Base-by-base conservation (phyloP, 2,329 filamentous ascomycete species). In the Venturia pyrina region DNA sequence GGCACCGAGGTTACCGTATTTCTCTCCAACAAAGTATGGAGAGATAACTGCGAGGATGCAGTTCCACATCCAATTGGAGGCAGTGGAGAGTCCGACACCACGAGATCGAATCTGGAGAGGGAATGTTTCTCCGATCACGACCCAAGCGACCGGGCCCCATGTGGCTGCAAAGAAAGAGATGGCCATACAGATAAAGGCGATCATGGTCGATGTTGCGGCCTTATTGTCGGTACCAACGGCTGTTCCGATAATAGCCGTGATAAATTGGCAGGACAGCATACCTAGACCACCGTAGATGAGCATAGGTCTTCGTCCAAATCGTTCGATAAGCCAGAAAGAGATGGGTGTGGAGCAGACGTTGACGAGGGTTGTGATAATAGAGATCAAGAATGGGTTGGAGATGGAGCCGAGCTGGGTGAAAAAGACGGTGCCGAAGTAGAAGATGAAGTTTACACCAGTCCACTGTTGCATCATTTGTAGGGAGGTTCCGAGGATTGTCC, bases 1-100 rank as follows among this genome's bases (percentile, higher is more conserved):
- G 68, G 76, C 68, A 34, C 76, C 75, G 1, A 84, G 77, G 72
- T 82, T 77, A 69, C 86, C 87, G 68, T 83, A 77, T 68, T 84
- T 79, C 50, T 76, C 71, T 43, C 84, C 85, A 43, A 89, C 83
- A 77, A 90, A 87, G 82, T 88, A 90, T 19, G 88, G 87, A 8
- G 85, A 89, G 77, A 91, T 89, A 75, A 91, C 83, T 67, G 85
- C 82, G 70, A 86, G 85, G 75, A 83, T 66, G 7, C 41, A 91
- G 81, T 92, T 95, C 90, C 90, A 95, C 69, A 95, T 84, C 91
- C 91, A 96, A 85, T 96, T 96, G 75, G 88, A 91, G 68, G 91
- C 89, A 7, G 92, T 96, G 53, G 91, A 93, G 60, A 96, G 83
- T 71, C 85, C 91, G 67, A 96, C 91, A 80, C 92, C 92, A 70